phyloP scores from a whole-genome alignment of 257 asterid genomes.

The Euphrasia confusa region DNA sequence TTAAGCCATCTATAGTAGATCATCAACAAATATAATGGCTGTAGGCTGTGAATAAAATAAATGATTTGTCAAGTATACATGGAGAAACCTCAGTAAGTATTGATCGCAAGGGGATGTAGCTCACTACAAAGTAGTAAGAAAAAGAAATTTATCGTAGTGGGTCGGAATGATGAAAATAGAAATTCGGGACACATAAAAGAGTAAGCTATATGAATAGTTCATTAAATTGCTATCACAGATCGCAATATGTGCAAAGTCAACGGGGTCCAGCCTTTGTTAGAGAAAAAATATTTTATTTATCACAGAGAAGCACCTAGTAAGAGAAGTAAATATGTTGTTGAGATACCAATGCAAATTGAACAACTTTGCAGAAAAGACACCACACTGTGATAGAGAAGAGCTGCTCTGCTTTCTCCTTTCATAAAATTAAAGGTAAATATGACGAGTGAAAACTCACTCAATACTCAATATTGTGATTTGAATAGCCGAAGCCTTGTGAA shows the following conservation, averaged over 20 bases:
- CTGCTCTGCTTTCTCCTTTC: no score
- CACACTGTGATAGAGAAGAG: no score
- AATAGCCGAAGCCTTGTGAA: constrained; percentile 46
- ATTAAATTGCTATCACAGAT: no score
- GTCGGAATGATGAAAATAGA: no score
- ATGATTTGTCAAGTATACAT: not conserved
- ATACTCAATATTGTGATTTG: constrained; percentile 45
- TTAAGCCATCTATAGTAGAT: not conserved
- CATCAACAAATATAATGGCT: no score
- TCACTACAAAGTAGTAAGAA: not conserved
- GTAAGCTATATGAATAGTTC: constrained; percentile 1
- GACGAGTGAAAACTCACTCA: constrained; percentile 35
- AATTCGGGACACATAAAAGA: not conserved
- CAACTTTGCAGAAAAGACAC: not conserved
- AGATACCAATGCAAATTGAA: not conserved
- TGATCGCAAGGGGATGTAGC: no score
- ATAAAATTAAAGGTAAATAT: not conserved
- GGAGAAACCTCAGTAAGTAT: no score
- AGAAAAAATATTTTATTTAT: not conserved
- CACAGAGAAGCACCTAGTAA: not conserved
- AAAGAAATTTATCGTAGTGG: not conserved
- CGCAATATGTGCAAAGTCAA: not conserved
- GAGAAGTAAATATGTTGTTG: not conserved
- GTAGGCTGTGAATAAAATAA: not conserved
- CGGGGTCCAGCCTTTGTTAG: not conserved